Conservation (phyloP, 2,329 filamentous ascomycete genomes). For the Mollisia scopiformis region DNA sequence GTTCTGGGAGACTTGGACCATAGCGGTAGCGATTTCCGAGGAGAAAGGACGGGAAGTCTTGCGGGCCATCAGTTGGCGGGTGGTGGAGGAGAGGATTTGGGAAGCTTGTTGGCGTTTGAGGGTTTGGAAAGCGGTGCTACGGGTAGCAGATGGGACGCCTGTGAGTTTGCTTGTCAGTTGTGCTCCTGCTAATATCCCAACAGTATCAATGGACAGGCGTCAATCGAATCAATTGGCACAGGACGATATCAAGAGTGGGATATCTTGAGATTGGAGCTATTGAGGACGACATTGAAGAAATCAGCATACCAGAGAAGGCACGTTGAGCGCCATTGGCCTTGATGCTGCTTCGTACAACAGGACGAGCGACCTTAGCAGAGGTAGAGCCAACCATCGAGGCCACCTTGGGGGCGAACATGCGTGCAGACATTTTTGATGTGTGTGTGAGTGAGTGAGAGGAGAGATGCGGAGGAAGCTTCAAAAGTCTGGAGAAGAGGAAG, state of each 20-base stretch:
- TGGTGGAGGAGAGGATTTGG: slow-evolving; percentile 63
- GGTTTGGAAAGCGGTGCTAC: slow-evolving; percentile 31
- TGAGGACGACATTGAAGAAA: neutral
- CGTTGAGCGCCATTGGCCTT: slow-evolving; percentile 69
- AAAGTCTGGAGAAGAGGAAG: slow-evolving; percentile 27
- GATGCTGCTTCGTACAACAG: slow-evolving; percentile 68
- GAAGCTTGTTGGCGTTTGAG: slow-evolving; percentile 73
- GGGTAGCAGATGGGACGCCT: slow-evolving; percentile 41
- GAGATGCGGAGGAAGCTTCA: slow-evolving; percentile 14
- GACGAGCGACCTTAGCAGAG: slow-evolving; percentile 75
- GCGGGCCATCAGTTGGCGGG: slow-evolving; percentile 53
- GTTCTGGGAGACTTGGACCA: slow-evolving; percentile 91
- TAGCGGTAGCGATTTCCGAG: slow-evolving; percentile 84
- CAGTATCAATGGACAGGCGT: neutral
- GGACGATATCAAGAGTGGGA: neutral
- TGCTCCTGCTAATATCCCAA: slow-evolving; percentile 1
- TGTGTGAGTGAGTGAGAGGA: slow-evolving; percentile 16
- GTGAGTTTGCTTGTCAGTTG: slow-evolving; percentile 28
- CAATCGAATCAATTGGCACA: neutral
- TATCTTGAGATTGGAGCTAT: neutral
- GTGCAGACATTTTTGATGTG: slow-evolving; percentile 70
- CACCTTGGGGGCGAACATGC: slow-evolving; percentile 78
- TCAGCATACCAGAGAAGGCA: slow-evolving; percentile 71
- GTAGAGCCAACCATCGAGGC: slow-evolving; percentile 67
- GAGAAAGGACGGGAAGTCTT: slow-evolving; percentile 76